These are phyloP conservation scores for Penicillium sp. DNA, from an alignment of 2,329 filamentous ascomycete species.

Conservation along the genomic window DNA sequence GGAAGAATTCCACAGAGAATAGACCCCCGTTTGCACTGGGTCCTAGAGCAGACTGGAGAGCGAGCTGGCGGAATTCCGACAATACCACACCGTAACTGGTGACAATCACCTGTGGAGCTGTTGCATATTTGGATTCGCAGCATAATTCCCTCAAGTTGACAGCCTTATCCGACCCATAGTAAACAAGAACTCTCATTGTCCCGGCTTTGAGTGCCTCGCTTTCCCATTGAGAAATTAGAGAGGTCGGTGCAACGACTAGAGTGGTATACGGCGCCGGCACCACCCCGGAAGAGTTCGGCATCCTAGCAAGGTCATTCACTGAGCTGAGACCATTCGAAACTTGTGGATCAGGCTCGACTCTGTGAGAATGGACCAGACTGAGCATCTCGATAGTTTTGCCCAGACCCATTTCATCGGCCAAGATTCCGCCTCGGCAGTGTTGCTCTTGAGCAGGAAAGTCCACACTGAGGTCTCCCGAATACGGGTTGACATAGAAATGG, in stretches of 20 bases:
- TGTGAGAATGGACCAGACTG: conserved; percentile 83
- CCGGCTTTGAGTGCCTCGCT: conserved; percentile 90
- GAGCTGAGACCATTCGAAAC: conserved; percentile 38
- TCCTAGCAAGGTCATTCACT: conserved; percentile 62
- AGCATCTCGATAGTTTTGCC: conserved; percentile 99
- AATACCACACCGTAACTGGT: conserved; percentile 92
- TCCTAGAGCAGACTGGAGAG: conserved; percentile 54
- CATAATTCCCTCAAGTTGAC: conserved; percentile 77
- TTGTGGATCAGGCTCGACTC: conserved; percentile 52
- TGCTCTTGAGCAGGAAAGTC: conserved; percentile 93
- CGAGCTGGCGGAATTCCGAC: conserved; percentile 80
- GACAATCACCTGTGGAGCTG: conserved; percentile 85
- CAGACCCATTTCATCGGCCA: conserved; percentile 95
- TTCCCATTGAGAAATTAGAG: conserved; percentile 93
- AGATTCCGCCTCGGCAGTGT: conserved; percentile 85
- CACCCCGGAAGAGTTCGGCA: conserved; percentile 59
- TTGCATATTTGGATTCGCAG: conserved; percentile 67
- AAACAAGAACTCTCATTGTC: conserved; percentile 79
- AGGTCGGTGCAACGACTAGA: conserved; percentile 94
- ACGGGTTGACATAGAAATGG: conserved; percentile 93
- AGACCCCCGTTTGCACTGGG: conserved; percentile 71
- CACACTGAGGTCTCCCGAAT: conserved; percentile 88
- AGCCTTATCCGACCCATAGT: conserved; percentile 86
- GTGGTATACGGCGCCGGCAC: conserved; percentile 82
- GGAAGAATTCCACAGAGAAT: conserved; percentile 92